A percentile compares a stretch with the other conserved stretches of the same genome.
phyloP scores from a whole-genome alignment of 225 moss, liverwort and hornwort genomes.

The Marchantia polymorpha region DNA sequence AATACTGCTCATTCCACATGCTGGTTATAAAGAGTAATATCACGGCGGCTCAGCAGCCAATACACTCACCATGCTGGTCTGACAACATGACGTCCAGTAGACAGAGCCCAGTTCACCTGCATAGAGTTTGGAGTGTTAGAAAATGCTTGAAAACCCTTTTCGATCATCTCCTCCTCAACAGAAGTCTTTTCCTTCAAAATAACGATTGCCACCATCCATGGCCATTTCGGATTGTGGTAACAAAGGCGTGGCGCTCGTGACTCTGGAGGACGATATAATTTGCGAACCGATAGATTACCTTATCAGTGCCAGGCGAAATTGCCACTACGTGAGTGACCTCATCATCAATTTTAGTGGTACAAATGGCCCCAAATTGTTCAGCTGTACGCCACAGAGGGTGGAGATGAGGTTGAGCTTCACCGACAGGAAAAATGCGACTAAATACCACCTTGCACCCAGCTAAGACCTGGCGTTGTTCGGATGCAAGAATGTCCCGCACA shows the following conservation, averaged over 20 bases:
- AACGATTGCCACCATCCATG: not conserved
- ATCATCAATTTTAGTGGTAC: constrained; percentile 76
- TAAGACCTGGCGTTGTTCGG: constrained; percentile 80
- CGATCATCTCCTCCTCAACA: constrained; percentile 5
- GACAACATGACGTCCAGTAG: constrained; percentile 91
- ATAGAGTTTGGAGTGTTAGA: constrained; percentile 21
- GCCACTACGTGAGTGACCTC: constrained; percentile 97
- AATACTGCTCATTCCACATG: not conserved
- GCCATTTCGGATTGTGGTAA: not conserved
- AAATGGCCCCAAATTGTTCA: constrained; percentile 93
- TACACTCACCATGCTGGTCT: constrained; percentile 91
- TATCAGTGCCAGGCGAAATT: constrained; percentile 95
- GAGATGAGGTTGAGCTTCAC: constrained; percentile 81
- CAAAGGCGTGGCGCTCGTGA: not conserved
- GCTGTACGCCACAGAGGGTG: constrained; percentile 93
- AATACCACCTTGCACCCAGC: constrained; percentile 84
- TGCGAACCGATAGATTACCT: constrained; percentile 51
- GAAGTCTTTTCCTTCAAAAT: constrained; percentile 5
- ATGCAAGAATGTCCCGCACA: constrained; percentile 80
- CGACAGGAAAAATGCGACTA: constrained; percentile 95
- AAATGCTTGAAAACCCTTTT: not conserved
- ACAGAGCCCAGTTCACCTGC: constrained; percentile 99
- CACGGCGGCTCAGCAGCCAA: no score
- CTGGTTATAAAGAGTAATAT: not conserved
- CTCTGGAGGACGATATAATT: not conserved